These are phyloP conservation scores for Ceratocystis cacaofunesta DNA, from an alignment of 2,329 filamentous ascomycete species.

Conservation along the genomic window DNA sequence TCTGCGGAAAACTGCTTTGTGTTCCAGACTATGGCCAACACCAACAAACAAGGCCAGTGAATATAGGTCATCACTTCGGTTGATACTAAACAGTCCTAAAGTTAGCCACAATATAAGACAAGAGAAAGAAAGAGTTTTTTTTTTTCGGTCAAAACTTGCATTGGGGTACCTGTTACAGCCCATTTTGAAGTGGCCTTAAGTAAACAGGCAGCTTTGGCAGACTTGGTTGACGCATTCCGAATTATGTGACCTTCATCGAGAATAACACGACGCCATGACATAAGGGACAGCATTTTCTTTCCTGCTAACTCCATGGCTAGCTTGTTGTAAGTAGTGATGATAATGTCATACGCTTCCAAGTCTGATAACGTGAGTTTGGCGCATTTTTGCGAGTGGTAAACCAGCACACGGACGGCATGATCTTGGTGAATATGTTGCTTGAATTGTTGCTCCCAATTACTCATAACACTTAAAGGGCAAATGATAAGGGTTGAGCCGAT, in stretches of 20 bases:
- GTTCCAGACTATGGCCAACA: constrained; percentile 60
- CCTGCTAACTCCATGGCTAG: constrained; percentile 43
- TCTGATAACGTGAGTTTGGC: constrained; percentile 41
- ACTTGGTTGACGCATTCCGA: constrained; percentile 60
- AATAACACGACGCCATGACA: constrained; percentile 64
- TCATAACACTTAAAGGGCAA: constrained; percentile 73
- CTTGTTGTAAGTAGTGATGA: constrained; percentile 75
- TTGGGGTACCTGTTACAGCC: constrained; percentile 68
- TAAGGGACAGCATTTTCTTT: constrained; percentile 27
- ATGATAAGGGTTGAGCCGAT: constrained; percentile 60
- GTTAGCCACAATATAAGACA: constrained; percentile 20
- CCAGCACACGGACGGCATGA: constrained; percentile 49
- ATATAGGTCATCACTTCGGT: constrained; percentile 66
- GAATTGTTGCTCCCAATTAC: constrained; percentile 76
- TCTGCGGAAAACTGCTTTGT: constrained; percentile 57
- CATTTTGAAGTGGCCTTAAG: constrained; percentile 59
- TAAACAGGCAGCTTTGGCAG: constrained; percentile 50
- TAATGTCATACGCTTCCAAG: constrained; percentile 53
- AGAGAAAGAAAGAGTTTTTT: not conserved
- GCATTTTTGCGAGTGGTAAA: constrained; percentile 50
- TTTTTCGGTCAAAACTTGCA: constrained; percentile 30
- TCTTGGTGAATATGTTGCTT: constrained; percentile 52
- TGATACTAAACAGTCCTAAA: constrained; percentile 36
- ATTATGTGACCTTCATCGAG: constrained; percentile 76
- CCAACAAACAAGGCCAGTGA: constrained; percentile 64